Conservation (phyloP, 352 stramenopile species). For the Pythium guiyangense region DNA sequence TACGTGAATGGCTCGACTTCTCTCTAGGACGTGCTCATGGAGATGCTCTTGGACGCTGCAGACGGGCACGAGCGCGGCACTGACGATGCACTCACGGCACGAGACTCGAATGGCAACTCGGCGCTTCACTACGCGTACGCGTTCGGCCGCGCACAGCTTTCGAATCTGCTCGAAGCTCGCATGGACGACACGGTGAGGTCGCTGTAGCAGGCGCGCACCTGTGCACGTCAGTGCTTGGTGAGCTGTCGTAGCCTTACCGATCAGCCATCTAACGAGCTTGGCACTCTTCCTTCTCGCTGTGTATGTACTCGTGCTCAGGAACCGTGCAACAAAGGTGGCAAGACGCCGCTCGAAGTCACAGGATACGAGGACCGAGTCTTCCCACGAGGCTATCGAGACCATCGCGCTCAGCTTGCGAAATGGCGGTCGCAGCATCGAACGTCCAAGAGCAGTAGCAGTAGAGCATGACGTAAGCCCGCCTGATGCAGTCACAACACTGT, state of each 20-base stretch:
- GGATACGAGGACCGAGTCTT: constrained; percentile 38
- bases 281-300: not conserved
- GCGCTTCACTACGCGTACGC: constrained; percentile 71
- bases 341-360: constrained; percentile 39
- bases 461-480: constrained; percentile 75
- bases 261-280: too few relatives aligned
- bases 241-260: too few relatives aligned
- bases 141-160: constrained; percentile 39
- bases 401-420: too few relatives aligned
- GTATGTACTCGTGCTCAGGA: not conserved
- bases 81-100: constrained; percentile 9
- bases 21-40: constrained; percentile 25
- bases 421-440: too few relatives aligned
- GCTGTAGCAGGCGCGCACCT: not conserved
- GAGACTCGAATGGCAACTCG: constrained; percentile 41
- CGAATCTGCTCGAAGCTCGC: constrained; percentile 36
- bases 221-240: not conserved
- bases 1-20: not conserved
- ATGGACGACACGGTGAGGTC: constrained; percentile 27
- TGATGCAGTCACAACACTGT: too few relatives aligned
- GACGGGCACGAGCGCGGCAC: constrained; percentile 16
- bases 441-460: constrained; percentile 14
- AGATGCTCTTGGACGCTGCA: constrained; percentile 28
- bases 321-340: constrained; percentile 27
- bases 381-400: constrained; percentile 7